Percentiles rank a stretch among this genome's conserved stretches.
phyloP scores from a whole-genome alignment of 2,329 filamentous ascomycete genomes.

The Arthrobotrys iridis region DNA sequence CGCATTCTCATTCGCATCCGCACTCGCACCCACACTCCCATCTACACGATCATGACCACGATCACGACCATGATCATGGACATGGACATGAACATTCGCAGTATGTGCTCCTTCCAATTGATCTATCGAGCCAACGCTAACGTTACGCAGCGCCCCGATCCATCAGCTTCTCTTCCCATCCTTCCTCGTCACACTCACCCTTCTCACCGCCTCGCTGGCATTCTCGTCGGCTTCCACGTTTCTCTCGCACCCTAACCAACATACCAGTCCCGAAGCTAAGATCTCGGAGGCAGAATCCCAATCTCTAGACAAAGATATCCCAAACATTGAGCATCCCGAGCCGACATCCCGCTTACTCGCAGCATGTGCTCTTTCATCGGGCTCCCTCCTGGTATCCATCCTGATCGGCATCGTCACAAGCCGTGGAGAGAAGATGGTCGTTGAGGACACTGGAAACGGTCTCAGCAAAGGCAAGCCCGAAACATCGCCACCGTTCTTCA shows the following conservation, averaged over 20 bases:
- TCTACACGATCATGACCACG: conserved; percentile 15
- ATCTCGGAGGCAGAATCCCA: background rate
- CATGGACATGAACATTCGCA: conserved; percentile 17
- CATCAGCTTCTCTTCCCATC: conserved; percentile 19
- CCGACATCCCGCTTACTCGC: conserved; percentile 36
- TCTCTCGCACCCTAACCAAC: conserved; percentile 47
- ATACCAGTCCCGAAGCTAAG: background rate
- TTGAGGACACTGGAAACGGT: conserved; percentile 19
- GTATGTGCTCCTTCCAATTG: conserved; percentile 6
- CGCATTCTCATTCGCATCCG: conserved; percentile 3
- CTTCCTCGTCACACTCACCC: conserved; percentile 40
- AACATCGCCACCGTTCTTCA: conserved; percentile 10
- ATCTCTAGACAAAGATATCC: background rate
- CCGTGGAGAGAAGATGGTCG: conserved; percentile 10
- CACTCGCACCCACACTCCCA: conserved; percentile 16
- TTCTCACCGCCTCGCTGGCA: conserved; percentile 50
- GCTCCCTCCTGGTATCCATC: conserved; percentile 29
- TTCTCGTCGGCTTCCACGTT: conserved; percentile 52
- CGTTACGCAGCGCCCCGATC: conserved; percentile 2
- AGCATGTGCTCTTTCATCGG: conserved; percentile 51
- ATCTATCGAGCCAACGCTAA: background rate
- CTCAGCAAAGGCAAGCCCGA: conserved; percentile 17
- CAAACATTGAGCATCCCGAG: conserved; percentile 6
- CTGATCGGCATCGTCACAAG: conserved; percentile 41
- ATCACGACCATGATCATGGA: conserved; percentile 17